Evolutionary conservation across 345 rosid genomes (phyloP), one percentile per base, ranked within the genome.

Genomic region (Aquilaria sinensis): DNA sequence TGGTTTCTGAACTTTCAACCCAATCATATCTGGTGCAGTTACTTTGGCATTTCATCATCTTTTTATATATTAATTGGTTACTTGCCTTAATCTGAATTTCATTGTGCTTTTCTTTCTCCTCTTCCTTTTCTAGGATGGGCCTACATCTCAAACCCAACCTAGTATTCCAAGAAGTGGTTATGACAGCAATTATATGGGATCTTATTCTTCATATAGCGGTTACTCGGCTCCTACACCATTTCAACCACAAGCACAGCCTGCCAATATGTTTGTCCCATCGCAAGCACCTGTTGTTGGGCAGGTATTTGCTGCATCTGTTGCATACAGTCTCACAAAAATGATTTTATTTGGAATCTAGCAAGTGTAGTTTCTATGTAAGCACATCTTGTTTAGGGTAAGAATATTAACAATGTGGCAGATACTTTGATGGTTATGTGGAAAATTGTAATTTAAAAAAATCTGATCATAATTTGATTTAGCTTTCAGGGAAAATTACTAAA

Each of bases 231-330:
- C 88, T 73, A 48, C 85, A 77, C 75, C 70, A 9, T 74, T 65
- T 70, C 80, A 78, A 61, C 74, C 90, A 68, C 62, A 77, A 56
- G 74, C 70, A 16, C 72, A 73, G 66, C 76, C 87, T 45, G 62
- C 75, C 31, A 56, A 84, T 85, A 82, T 87, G 77, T 76, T 74
- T 92, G 80, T 96, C 90, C 67, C 78, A 33, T 10, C 85, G n/a
- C 86, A 69, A 61, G 69, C 84, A 55, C 79, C 85, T 75, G 87
- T 76, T 69, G 74, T 68, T 57, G 68, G 77, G 11, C 89, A 80
- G 96, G 97, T 95, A 80, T 62, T 23, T 23, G 43, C 43, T 37
- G 43, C 43, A 23, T 9, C 43, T 37, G 7, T 9, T 37, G 43
- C 43, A 2, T 37, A 37, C 23, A 23, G 23, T 23, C 23, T 0